phyloP scores from a whole-genome alignment of 352 stramenopile genomes.

The Pelagophyceae sp. region DNA sequence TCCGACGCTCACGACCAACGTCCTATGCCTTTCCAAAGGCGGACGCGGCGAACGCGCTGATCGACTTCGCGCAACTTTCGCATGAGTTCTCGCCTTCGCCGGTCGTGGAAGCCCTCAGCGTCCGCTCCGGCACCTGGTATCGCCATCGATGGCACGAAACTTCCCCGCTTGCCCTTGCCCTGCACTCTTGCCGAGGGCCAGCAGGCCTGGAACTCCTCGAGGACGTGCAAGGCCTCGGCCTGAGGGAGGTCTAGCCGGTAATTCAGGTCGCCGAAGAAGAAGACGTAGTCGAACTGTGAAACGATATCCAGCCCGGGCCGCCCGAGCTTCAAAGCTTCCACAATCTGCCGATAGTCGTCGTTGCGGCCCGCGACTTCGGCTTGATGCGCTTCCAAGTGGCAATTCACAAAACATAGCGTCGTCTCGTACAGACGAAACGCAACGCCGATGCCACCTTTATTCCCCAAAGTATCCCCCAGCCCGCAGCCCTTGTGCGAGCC shows the following conservation, averaged over 20 bases:
- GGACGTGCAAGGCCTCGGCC: not conserved
- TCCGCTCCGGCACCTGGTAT: too few relatives aligned
- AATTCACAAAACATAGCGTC: conserved; percentile 74
- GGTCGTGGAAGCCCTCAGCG: too few relatives aligned
- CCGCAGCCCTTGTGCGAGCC: conserved; percentile 30
- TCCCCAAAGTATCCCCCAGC: conserved; percentile 59
- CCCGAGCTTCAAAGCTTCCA: not conserved
- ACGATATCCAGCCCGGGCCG: conserved; percentile 24
- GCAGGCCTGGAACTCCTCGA: not conserved
- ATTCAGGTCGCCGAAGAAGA: conserved; percentile 79
- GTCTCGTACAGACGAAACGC: conserved; percentile 61
- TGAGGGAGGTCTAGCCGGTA: conserved; percentile 65
- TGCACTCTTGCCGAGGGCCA: too few relatives aligned
- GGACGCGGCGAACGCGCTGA: too few relatives aligned
- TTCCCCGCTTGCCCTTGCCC: too few relatives aligned
- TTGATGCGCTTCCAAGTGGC: conserved; percentile 77
- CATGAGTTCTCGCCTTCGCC: not conserved
- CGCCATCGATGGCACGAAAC: too few relatives aligned
- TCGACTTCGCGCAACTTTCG: not conserved
- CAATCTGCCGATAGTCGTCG: conserved; percentile 58
- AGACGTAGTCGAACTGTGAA: conserved; percentile 66
- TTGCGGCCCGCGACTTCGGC: conserved; percentile 65
- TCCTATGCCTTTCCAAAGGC: too few relatives aligned
- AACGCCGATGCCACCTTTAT: conserved; percentile 78
- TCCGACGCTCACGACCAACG: too few relatives aligned